phyloP scores from a whole-genome alignment of 2,329 filamentous ascomycete species.

The Ophiostoma ulmi region DNA sequence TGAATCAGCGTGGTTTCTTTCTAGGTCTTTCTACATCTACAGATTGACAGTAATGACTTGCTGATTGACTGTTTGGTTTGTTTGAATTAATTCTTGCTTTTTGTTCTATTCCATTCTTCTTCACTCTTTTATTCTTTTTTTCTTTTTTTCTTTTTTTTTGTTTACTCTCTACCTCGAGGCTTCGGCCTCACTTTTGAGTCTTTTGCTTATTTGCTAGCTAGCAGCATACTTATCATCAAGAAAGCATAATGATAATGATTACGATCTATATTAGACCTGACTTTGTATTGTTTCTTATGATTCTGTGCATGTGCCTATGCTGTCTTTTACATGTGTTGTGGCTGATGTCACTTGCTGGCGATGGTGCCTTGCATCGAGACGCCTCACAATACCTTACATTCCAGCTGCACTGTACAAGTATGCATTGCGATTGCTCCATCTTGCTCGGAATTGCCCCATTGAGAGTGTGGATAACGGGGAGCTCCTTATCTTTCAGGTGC shows the following conservation, averaged over 20 bases:
- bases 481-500: constrained; percentile 22
- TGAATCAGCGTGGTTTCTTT: constrained; percentile 1
- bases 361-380: not conserved
- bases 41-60: not conserved
- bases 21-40: not conserved
- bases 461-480: constrained; percentile 11
- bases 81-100: not conserved
- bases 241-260: constrained; percentile 16
- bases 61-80: not conserved
- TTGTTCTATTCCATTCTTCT: not conserved
- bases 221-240: constrained; percentile 14
- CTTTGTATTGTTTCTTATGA: not conserved
- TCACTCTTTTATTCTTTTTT: not conserved
- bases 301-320: too few relatives aligned
- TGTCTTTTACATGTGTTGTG: too few relatives aligned
- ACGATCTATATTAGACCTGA: not conserved
- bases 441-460: constrained; percentile 9
- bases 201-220: constrained; percentile 1
- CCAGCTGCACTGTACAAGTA: not conserved
- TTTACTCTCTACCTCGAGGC: not conserved
- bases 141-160: not conserved
- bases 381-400: not conserved
- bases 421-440: not conserved
- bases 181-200: not conserved
- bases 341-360: not conserved